Evolutionary conservation across 2,329 filamentous ascomycete species (phyloP), one percentile per base, ranked within the genome.

Genomic region (Rutstroemia sp.): DNA sequence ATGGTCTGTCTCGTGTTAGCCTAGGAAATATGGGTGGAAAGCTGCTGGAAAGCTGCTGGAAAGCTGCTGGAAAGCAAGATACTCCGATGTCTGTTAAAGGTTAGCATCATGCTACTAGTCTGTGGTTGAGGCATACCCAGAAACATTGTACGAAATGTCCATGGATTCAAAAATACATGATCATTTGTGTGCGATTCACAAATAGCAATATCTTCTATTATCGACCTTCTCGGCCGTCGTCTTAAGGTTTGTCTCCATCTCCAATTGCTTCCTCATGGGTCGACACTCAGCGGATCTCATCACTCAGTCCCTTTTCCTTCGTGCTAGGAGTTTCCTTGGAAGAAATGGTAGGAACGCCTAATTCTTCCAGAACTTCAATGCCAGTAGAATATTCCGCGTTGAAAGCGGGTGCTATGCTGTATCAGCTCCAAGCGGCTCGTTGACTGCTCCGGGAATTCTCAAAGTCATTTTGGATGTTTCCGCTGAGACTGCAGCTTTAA

Each of bases 141-240:
- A 51, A 73, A 72, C 47, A 70, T 65, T 30, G 66, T 66, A 16
- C 73, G 65, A 46, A 74, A 73, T 12, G 73, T 74, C 63, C 68
- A 70, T 16, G 58, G 61, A 49, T 63, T 60, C 17, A 63, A 46
- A 10, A 48, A 50, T 14, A 57, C 48, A 23, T 61, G 58, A 55
- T 63, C 59, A 38, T 60, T 59, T 14, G 57, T 25, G 34, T 51
- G 25, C 9, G 48, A 23, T 21, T 38, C 51, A 17, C 23, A 19
- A 12, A 45, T 48, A 1, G 46, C 51, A 19, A 47, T 54, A 44
- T 12, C 39, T 27, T 37, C 42, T 42, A 50, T 56, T 42, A 42
- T 42, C 39, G 39, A 42, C n/a, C 48, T 55, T 51, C 41, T 51
- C n/a, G 7, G 47, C 37, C 5, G 57, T 53, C 12, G 52, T 58